Evolutionary conservation across 768 basidiomycete genomes (phyloP).

Genomic region (Termitomyces sp.): DNA sequence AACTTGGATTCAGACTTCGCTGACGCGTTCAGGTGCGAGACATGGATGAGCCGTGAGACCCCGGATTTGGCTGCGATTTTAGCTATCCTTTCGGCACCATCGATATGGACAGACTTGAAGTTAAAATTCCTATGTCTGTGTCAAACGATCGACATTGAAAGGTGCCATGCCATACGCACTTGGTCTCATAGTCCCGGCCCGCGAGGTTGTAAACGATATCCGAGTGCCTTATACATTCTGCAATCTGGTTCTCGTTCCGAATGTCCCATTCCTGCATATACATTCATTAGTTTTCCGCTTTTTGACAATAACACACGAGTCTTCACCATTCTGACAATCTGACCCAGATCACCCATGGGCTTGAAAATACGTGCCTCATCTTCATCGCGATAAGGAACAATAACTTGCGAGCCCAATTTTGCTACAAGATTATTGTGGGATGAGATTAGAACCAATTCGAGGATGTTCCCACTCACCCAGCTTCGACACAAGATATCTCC

Average conservation of each 20-base stretch:
- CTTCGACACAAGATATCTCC: constrained; percentile 90
- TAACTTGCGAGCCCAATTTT: constrained; percentile 87
- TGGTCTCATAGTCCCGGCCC: constrained; percentile 92
- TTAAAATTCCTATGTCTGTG: constrained; percentile 70
- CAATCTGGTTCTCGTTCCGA: constrained; percentile 84
- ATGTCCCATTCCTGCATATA: constrained; percentile 87
- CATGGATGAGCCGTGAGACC: constrained; percentile 83
- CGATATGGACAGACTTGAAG: constrained; percentile 74
- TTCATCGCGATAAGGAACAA: constrained; percentile 93
- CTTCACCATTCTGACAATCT: constrained; percentile 88
- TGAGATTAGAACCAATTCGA: constrained; percentile 2
- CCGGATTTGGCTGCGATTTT: constrained; percentile 70
- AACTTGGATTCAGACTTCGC: constrained; percentile 72
- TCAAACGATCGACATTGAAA: constrained; percentile 8
- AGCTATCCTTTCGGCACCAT: constrained; percentile 84
- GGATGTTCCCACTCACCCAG: constrained; percentile 53
- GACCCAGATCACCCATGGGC: constrained; percentile 95
- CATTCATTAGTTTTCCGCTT: constrained; percentile 10
- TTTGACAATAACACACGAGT: not conserved
- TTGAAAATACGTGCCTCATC: constrained; percentile 87
- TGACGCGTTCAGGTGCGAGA: constrained; percentile 93
- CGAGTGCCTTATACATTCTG: constrained; percentile 90
- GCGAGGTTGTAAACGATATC: constrained; percentile 96
- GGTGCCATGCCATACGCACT: constrained; percentile 43
- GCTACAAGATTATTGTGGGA: constrained; percentile 37